Percentiles rank a stretch among this genome's conserved stretches.
These are phyloP conservation scores for Skeletonema marinoi DNA, from an alignment of 108 stramenopile genomes.

Conservation along the genomic window DNA sequence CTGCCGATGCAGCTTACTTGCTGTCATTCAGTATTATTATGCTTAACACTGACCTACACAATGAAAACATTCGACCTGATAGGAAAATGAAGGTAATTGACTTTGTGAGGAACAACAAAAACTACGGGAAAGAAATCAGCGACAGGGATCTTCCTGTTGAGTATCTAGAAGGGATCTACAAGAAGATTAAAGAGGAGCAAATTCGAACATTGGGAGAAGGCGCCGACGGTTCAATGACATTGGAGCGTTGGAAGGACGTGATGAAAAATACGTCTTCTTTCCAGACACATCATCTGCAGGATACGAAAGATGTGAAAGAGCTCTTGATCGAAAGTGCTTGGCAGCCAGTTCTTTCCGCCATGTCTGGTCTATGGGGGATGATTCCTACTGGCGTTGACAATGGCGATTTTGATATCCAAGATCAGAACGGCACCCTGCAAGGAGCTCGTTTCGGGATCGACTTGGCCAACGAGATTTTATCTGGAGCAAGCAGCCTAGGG, in stretches of 20 bases:
- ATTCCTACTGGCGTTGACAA: conserved; percentile 11
- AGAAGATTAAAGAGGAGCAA: conserved; percentile 83
- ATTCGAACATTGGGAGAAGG: conserved; percentile 91
- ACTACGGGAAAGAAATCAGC: conserved; percentile 93
- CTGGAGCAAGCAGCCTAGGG: conserved; percentile 65
- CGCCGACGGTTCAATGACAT: conserved; percentile 87
- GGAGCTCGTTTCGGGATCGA: conserved; percentile 86
- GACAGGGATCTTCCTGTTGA: conserved; percentile 87
- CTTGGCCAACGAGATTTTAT: conserved; percentile 73
- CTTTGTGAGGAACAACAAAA: conserved; percentile 91
- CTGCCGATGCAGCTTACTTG: conserved; percentile 92
- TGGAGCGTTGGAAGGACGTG: conserved; percentile 91
- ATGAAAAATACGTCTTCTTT: conserved; percentile 43
- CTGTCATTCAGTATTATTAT: conserved; percentile 96
- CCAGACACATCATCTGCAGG: background rate
- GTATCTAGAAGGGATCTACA: conserved; percentile 88
- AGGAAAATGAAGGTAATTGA: conserved; percentile 90
- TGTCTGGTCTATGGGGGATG: conserved; percentile 81
- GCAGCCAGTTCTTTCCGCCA: conserved; percentile 80
- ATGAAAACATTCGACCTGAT: conserved; percentile 93
- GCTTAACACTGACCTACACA: conserved; percentile 98
- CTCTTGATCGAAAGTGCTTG: conserved; percentile 81
- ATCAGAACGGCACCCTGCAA: conserved; percentile 56
- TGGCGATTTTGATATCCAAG: conserved; percentile 13
- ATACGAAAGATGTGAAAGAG: conserved; percentile 66